Conservation (phyloP, 2,329 filamentous ascomycete genomes). For the Sporothrix pseudoabietina region DNA sequence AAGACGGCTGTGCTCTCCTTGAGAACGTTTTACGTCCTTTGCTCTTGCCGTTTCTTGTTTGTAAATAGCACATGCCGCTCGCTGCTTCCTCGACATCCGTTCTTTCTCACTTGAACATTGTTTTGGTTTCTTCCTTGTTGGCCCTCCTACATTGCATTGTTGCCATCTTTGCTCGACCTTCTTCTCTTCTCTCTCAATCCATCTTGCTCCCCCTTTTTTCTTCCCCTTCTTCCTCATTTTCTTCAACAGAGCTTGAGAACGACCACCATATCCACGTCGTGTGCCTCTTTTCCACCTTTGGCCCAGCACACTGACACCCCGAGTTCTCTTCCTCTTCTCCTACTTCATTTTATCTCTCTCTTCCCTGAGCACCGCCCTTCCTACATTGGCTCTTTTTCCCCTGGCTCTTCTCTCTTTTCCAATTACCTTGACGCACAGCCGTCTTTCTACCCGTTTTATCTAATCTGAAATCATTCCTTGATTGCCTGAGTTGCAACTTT, state of each 20-base stretch:
- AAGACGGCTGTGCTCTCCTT: constrained; percentile 14
- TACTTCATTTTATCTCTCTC: constrained; percentile 14
- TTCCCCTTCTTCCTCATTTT: not conserved
- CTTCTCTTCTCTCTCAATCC: constrained; percentile 2
- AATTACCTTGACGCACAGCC: not conserved
- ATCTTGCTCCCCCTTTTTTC: not conserved
- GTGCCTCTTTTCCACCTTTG: constrained; percentile 10
- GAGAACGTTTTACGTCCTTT: not conserved
- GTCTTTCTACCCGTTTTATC: not conserved
- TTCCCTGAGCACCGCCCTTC: not conserved
- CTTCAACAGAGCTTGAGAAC: not conserved
- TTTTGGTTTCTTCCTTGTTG: constrained; percentile 21
- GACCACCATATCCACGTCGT: constrained; percentile 3
- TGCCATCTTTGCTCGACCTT: not conserved
- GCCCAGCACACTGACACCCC: constrained; percentile 2
- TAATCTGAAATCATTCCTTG: not conserved
- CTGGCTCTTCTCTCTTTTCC: not conserved
- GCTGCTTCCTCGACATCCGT: not conserved
- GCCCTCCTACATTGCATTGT: not conserved
- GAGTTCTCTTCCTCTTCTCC: not conserved
- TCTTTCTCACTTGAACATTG: constrained; percentile 16
- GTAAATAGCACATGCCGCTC: constrained; percentile 11
- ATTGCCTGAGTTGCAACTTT: no score
- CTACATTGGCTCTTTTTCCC: not conserved
- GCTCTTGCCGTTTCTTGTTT: not conserved